Conservation (phyloP, 495 filamentous ascomycete species). For the Penicillium paxilli region DNA sequence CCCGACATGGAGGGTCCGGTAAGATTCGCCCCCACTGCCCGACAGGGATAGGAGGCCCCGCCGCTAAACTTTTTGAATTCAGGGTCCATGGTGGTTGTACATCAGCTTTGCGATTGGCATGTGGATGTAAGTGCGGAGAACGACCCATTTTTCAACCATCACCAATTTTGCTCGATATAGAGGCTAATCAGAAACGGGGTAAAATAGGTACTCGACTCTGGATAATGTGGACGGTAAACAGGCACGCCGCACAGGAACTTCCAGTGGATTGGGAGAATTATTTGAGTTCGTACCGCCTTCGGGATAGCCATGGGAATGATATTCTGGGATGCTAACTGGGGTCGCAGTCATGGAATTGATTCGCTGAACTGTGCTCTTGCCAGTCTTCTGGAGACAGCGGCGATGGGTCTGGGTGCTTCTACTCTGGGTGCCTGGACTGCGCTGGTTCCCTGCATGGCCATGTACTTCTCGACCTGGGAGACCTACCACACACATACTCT, state of each 20-base stretch:
- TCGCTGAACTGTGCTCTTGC: conserved; percentile 95
- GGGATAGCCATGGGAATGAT: neutral
- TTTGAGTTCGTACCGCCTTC: conserved; percentile 68
- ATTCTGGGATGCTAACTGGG: conserved; percentile 38
- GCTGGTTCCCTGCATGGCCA: conserved; percentile 85
- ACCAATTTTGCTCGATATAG: too few species aligned
- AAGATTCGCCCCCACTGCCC: conserved; percentile 29
- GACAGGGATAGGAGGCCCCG: neutral
- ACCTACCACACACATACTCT: conserved; percentile 98
- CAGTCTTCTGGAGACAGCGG: conserved; percentile 82
- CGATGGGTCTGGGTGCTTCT: conserved; percentile 83
- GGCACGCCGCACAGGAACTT: conserved; percentile 90
- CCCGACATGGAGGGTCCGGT: conserved; percentile 92
- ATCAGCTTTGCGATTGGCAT: conserved; percentile 91
- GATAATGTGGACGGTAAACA: conserved; percentile 99
- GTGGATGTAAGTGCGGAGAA: conserved; percentile 70
- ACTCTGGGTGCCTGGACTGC: conserved; percentile 87
- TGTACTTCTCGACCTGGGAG: conserved; percentile 99
- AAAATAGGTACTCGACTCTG: conserved; percentile 83
- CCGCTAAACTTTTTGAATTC: conserved; percentile 17
- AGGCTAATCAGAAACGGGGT: too few species aligned
- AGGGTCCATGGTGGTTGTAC: conserved; percentile 91
- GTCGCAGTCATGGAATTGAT: conserved; percentile 83
- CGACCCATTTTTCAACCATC: neutral
- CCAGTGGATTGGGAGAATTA: conserved; percentile 89